Conservation (phyloP, 768 basidiomycete genomes). For the Mycena belliarum region DNA sequence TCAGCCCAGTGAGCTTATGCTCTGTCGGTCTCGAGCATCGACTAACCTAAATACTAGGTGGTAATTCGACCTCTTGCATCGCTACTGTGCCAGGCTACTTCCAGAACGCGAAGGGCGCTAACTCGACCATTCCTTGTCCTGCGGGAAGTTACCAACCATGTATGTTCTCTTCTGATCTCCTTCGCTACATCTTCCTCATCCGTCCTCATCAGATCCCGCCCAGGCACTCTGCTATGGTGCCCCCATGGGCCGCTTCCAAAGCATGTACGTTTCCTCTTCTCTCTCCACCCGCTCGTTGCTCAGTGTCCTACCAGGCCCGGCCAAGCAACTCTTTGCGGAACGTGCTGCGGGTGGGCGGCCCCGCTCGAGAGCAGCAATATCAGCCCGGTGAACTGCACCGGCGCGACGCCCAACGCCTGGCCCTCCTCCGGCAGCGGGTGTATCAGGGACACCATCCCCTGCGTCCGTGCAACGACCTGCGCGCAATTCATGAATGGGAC, state of each 20-base stretch:
- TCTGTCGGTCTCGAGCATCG: not conserved
- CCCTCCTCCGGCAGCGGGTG: not conserved
- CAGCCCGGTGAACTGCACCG: not conserved
- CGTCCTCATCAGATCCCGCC: not conserved
- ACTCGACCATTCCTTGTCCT: not conserved
- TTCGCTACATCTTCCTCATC: not conserved
- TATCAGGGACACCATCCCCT: not conserved
- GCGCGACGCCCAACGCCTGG: not conserved
- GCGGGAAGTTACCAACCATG: not conserved
- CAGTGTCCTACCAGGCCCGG: not conserved
- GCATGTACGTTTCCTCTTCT: not conserved
- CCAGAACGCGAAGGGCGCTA: not conserved
- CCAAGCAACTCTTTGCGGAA: not conserved
- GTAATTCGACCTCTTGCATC: not conserved
- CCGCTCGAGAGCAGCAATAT: not conserved
- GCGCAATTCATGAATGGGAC: not conserved
- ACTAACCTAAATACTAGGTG: not conserved
- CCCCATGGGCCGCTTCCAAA: not conserved
- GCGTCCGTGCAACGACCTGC: not conserved
- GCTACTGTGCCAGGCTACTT: not conserved
- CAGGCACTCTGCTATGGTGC: conserved; percentile 3
- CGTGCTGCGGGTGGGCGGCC: conserved; percentile 1
- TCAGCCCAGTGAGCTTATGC: not conserved
- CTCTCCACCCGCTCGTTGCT: not conserved
- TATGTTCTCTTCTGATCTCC: not conserved